Percentiles rank a stretch among this genome's conserved stretches.
Evolutionary conservation across 2,329 filamentous ascomycete species (phyloP).

Genomic region (Chrysosporium queenslandicum): DNA sequence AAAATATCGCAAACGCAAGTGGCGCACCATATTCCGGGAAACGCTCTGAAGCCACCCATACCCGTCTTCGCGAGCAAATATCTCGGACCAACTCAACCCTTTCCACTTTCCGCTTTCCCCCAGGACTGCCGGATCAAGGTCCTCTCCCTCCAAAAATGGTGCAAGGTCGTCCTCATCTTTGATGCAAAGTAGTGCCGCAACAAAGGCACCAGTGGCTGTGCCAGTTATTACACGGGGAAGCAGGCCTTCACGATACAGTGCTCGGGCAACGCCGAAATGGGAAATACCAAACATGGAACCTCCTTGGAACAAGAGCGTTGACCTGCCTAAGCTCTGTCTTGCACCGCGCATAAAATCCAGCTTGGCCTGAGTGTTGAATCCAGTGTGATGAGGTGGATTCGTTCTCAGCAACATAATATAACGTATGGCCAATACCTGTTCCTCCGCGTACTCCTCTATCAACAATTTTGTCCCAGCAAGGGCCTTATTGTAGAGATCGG

Average conservation of each 20-base stretch:
- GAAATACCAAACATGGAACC: constrained; percentile 86
- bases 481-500: constrained; percentile 70
- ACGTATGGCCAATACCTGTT: constrained; percentile 70
- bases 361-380: constrained; percentile 64
- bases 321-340: constrained; percentile 76
- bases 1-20: constrained; percentile 68
- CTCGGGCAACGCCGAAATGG: constrained; percentile 83
- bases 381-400: constrained; percentile 39
- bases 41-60: constrained; percentile 48
- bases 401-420: constrained; percentile 62
- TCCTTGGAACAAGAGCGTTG: constrained; percentile 75
- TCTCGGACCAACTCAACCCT: neutral
- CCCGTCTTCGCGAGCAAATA: constrained; percentile 17
- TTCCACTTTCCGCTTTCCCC: constrained; percentile 27
- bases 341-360: constrained; percentile 79
- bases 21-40: constrained; percentile 55
- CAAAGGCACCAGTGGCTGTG: constrained; percentile 79
- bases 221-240: constrained; percentile 85
- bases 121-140: constrained; percentile 76
- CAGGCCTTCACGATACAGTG: constrained; percentile 66
- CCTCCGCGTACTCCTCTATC: constrained; percentile 81
- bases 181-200: constrained; percentile 77
- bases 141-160: constrained; percentile 62
- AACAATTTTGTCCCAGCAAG: constrained; percentile 82
- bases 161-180: constrained; percentile 79